Base-by-base conservation (phyloP, 176 grass and related monocot genomes). In the Hordeum marinum region DNA sequence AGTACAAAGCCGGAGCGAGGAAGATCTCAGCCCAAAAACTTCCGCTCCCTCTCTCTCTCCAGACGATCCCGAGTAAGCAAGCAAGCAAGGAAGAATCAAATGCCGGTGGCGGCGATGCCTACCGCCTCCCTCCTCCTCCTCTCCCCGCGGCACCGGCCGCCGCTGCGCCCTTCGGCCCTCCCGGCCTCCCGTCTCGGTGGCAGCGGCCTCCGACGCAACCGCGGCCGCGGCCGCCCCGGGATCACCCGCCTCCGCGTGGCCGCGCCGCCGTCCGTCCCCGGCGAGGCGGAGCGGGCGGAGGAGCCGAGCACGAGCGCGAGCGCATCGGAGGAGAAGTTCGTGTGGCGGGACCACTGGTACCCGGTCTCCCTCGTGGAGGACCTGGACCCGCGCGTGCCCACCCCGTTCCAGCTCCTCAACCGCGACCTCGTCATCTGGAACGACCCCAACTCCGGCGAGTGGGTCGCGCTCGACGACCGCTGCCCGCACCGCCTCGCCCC, bases 401-500 rank as follows among this genome's bases (percentile, higher is more conserved):
- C 86, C 72, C 90, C 93, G 80, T 98, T 98, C 88, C 89, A 95
- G 86, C 96, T 95, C 87, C 91, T 98, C 80, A 98, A 98, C 80
- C 93, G 96, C 74, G 96, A 98, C 79, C 87, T 98, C 50, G 93
- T 98, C 63, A 66, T 98, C 80, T 98, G 96, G 96, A 95, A 95
- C 61, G 93, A 96, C 34, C 91, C 96, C 75, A 94, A 88, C 45
- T 90, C 90, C 41, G 93, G 88, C 31, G 82, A 92, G 1, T 98
- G 96, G 93, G 86, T 91, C 73, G 89, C 96, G 40, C 89, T 98
- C 23, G 96, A 98, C 68, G 96, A 98, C 68, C 86, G 85, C 46
- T 98, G 96, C 88, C 96, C 96, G 62, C 96, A 98, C 86, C 96
- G 96, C 52, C 96, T 98, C 34, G 96, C 93, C 10, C 96, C 96